phyloP scores from a whole-genome alignment of 257 asterid genomes.

The Thymus mandschuricus region DNA sequence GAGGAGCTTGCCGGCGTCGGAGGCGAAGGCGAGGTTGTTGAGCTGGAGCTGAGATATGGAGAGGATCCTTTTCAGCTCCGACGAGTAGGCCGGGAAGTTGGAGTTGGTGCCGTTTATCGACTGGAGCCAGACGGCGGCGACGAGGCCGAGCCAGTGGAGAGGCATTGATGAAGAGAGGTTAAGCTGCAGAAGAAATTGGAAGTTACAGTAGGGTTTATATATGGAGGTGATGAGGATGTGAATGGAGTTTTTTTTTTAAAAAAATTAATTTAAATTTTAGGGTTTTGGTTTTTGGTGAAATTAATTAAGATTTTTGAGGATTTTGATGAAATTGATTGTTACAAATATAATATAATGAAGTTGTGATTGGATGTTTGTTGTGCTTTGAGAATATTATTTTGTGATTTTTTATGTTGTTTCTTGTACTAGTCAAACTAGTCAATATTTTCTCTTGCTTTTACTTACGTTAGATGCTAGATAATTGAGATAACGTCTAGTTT shows the following conservation, averaged over 20 bases:
- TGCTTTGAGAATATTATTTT: slow-evolving; percentile 7
- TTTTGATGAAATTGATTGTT: background rate
- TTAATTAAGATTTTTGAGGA: background rate
- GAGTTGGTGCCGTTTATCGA: slow-evolving; percentile 77
- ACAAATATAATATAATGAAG: background rate
- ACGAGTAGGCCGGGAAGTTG: slow-evolving; percentile 77
- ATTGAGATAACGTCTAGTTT: too few relatives aligned
- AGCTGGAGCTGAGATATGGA: slow-evolving; percentile 65
- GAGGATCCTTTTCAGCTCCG: slow-evolving; percentile 58
- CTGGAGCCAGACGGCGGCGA: slow-evolving; percentile 80
- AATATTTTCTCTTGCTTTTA: background rate
- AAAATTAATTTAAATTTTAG: too few relatives aligned
- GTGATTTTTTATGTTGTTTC: background rate
- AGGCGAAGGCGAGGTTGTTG: slow-evolving; percentile 74
- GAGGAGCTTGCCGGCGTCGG: slow-evolving; percentile 78
- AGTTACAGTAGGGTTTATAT: too few relatives aligned
- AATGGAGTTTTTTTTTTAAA: too few relatives aligned
- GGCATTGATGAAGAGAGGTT: slow-evolving; percentile 39
- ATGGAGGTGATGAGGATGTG: too few relatives aligned
- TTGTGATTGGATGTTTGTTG: background rate
- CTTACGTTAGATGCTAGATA: background rate
- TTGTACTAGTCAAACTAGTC: background rate
- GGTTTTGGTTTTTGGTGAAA: background rate
- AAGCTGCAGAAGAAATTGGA: background rate
- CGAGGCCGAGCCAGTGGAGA: slow-evolving; percentile 73